Evolutionary conservation across 768 basidiomycete genomes (phyloP).

Genomic region (Mycena vulgaris): DNA sequence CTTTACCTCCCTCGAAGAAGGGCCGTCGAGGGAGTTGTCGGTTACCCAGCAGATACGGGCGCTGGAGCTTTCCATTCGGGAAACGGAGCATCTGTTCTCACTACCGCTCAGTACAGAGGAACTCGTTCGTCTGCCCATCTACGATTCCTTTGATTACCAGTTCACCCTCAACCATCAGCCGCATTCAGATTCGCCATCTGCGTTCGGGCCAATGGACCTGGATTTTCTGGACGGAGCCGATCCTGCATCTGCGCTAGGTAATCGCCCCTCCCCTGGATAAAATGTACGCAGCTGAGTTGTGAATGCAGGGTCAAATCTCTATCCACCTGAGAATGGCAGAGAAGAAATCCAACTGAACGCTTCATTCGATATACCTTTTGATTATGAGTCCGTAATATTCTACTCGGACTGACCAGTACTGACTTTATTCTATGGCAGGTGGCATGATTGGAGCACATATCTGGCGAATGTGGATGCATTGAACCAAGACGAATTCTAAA

Average conservation of each 20-base stretch:
- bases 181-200: not conserved
- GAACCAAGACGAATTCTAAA: too few species aligned
- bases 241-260: too few species aligned
- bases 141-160: not conserved
- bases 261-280: too few species aligned
- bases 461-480: not conserved
- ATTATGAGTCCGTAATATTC: not conserved
- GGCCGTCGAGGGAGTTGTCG: not conserved
- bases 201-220: not conserved
- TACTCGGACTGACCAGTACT: not conserved
- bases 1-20: not conserved
- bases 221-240: not conserved
- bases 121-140: slow-evolving; percentile 15
- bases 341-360: too few species aligned
- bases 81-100: slow-evolving; percentile 23
- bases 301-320: too few species aligned
- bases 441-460: too few species aligned
- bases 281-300: too few species aligned
- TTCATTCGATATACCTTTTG: too few species aligned
- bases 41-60: not conserved
- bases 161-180: not conserved
- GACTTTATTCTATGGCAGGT: not conserved
- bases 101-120: slow-evolving; percentile 26
- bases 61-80: too few species aligned
- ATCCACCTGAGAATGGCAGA: too few species aligned